Conservation (phyloP, 1,284 basidiomycete species). For the Leccinum ponderosum region DNA sequence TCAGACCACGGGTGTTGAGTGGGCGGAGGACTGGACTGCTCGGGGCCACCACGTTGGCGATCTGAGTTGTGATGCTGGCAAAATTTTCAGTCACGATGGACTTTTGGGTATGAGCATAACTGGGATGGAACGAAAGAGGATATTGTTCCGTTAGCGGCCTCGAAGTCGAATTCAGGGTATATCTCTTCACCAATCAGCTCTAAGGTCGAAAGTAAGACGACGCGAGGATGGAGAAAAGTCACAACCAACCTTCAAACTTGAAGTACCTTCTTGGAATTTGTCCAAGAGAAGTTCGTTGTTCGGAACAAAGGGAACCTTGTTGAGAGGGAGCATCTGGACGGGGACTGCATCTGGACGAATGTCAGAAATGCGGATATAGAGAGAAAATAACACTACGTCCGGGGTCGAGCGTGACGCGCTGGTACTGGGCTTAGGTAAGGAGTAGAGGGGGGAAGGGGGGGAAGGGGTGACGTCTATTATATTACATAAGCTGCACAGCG, state of each 20-base stretch:
- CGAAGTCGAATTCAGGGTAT: slow-evolving; percentile 82
- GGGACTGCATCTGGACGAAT: slow-evolving; percentile 67
- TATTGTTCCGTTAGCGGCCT: slow-evolving; percentile 64
- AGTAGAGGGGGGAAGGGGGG: background rate
- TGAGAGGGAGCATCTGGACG: slow-evolving; percentile 75
- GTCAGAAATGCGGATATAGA: slow-evolving; percentile 1
- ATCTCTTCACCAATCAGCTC: slow-evolving; percentile 90
- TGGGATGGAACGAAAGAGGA: slow-evolving; percentile 54
- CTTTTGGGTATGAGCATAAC: slow-evolving; percentile 20
- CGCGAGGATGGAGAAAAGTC: background rate
- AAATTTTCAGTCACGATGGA: slow-evolving; percentile 21
- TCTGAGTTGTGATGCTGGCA: slow-evolving; percentile 32
- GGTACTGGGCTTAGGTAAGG: background rate
- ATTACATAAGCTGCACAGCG: too few species aligned
- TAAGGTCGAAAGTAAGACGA: slow-evolving; percentile 28
- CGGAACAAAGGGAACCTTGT: slow-evolving; percentile 84
- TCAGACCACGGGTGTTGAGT: slow-evolving; percentile 44
- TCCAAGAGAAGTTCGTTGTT: slow-evolving; percentile 87
- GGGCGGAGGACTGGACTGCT: slow-evolving; percentile 41
- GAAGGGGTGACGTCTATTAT: slow-evolving; percentile 4
- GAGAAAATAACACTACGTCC: slow-evolving; percentile 51
- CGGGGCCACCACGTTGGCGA: slow-evolving; percentile 17
- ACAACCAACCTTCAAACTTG: slow-evolving; percentile 75
- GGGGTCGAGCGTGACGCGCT: slow-evolving; percentile 88
- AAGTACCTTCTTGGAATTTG: slow-evolving; percentile 88